Evolutionary conservation across 331 rosid species (phyloP).

Genomic region (Erythrophleum ivorense): DNA sequence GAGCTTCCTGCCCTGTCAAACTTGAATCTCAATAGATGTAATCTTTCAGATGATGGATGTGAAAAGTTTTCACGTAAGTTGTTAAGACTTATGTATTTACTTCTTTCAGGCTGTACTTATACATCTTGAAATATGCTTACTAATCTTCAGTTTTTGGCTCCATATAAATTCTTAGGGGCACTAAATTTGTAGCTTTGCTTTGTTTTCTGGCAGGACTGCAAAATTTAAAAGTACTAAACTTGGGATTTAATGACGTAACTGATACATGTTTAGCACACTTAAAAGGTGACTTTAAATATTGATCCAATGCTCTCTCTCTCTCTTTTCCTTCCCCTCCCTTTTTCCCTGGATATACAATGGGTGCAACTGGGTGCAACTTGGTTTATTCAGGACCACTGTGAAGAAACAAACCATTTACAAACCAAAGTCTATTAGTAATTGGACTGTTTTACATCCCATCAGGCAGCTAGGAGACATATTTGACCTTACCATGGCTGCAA

Average conservation of each 20-base stretch:
- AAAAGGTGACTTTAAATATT: conserved; percentile 63
- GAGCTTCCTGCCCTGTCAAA: conserved; percentile 55
- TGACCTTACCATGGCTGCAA: conserved; percentile 19
- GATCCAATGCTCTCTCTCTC: not conserved
- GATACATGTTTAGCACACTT: conserved; percentile 77
- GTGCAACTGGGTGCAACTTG: not conserved
- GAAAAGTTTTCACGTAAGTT: conserved; percentile 63
- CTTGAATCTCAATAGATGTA: conserved; percentile 71
- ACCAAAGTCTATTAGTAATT: not conserved
- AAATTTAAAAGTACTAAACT: conserved; percentile 74
- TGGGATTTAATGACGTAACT: conserved; percentile 76
- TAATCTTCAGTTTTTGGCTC: not conserved
- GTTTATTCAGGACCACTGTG: not conserved
- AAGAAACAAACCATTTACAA: conserved; percentile 1
- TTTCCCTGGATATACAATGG: not conserved
- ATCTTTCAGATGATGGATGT: conserved; percentile 58
- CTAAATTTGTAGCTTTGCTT: conserved; percentile 10
- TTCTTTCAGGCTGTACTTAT: not conserved
- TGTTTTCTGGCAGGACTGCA: conserved; percentile 60
- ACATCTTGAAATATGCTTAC: not conserved
- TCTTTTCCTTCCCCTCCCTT: not conserved
- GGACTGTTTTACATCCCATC: not conserved
- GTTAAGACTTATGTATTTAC: not conserved
- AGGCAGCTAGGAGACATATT: conserved; percentile 16
- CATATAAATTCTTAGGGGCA: not conserved